These are phyloP conservation scores for Acidomyces sp. DNA, from an alignment of 495 filamentous ascomycete genomes.

Conservation along the genomic window DNA sequence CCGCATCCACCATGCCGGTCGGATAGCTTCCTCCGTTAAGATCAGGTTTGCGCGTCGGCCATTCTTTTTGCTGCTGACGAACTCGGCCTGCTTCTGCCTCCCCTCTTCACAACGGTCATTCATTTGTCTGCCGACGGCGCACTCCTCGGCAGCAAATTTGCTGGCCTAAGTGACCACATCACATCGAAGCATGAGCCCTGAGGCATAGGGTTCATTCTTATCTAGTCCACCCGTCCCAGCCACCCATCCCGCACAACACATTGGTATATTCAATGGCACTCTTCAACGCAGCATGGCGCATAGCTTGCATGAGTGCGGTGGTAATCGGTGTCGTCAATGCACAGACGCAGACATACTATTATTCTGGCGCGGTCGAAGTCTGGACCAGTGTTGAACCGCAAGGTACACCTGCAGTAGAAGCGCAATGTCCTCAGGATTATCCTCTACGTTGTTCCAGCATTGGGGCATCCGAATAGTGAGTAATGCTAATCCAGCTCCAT, in stretches of 20 bases:
- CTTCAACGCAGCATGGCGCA: background rate
- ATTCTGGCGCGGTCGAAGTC: conserved; percentile 19
- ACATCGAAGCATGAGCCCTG: conserved; percentile 1
- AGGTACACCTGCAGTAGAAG: conserved; percentile 14
- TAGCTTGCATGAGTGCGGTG: background rate
- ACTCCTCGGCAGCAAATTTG: too few species aligned
- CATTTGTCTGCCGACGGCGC: too few species aligned
- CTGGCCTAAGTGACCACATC: too few species aligned
- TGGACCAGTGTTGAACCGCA: conserved; percentile 7
- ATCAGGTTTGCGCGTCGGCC: too few species aligned
- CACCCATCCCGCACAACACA: background rate
- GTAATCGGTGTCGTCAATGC: background rate
- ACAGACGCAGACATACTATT: conserved; percentile 12
- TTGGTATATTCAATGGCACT: background rate
- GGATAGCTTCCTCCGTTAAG: too few species aligned
- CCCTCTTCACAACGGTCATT: too few species aligned
- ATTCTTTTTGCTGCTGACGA: too few species aligned
- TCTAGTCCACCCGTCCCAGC: conserved; percentile 7
- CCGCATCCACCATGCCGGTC: conserved; percentile 15
- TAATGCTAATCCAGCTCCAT: background rate
- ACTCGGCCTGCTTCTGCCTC: too few species aligned
- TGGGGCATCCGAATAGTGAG: conserved; percentile 24
- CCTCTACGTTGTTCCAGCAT: conserved; percentile 25
- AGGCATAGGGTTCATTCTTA: background rate
- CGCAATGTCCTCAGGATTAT: conserved; percentile 25